Evolutionary conservation across 2,329 filamentous ascomycete species (phyloP), one percentile per base, ranked within the genome.

Genomic region (Nemania abortiva): DNA sequence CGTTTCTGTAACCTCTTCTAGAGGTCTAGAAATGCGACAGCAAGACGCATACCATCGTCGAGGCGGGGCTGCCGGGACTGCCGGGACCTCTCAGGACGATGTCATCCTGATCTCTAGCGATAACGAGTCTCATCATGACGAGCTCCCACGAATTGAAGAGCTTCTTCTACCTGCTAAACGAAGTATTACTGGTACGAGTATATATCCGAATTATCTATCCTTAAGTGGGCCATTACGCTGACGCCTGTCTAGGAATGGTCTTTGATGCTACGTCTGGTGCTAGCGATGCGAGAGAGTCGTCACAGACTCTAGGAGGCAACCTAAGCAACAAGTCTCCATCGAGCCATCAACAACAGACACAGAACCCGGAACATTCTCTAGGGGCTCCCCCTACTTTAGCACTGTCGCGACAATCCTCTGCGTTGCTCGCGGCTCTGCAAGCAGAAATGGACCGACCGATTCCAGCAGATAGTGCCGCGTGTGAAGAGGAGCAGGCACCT

Each of bases 261-360:
- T 45, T 58, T 47, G 47, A 58, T 15, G 15, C 11, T 58, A 45
- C 20, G 29, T 11, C 11, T 58, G 47, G 31, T n/a, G 29, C 42
- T n/a, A 58, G n/a, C 10, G 29, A 58, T 58, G 47, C 4, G 47
- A 58, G 47, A 58, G 47, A 45, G 55, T 22, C n/a, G 42, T 58
- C 29, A 47, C 24, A 20, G 11, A 58, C n/a, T n/a, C n/a, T n/a
- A n/a, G n/a, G n/a, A n/a, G n/a, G n/a, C n/a, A n/a, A n/a, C n/a
- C n/a, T n/a, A 58, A 29, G 47, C 34, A 22, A 58, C 47, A 58
- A 58, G 9, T 47, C 11, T 45, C 29, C n/a, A 58, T 45, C 29
- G n/a, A 39, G 5, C 11, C 20, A 59, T 18, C 11, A 49, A 49
- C 4, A 49, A 24, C 47, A 18, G 22, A 24, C 10, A 34, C 10